Conservation (phyloP, 1,284 basidiomycete genomes). For the Rhizoctonia solani region DNA sequence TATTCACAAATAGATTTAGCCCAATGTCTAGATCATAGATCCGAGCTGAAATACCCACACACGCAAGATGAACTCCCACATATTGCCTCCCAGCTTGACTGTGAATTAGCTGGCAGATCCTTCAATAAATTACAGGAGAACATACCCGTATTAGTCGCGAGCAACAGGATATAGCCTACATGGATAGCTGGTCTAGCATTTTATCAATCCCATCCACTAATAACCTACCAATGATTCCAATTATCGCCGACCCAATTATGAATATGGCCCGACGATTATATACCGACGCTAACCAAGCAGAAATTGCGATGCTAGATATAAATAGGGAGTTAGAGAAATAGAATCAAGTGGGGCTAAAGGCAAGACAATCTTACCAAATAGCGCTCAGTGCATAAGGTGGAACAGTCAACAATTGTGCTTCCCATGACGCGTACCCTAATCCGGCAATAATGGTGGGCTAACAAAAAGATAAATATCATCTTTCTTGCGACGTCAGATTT, state of each 20-base stretch:
- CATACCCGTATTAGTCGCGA: conserved; percentile 56
- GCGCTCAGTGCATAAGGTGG: conserved; percentile 61
- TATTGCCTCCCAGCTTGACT: conserved; percentile 58
- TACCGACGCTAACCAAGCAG: conserved; percentile 57
- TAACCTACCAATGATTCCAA: conserved; percentile 61
- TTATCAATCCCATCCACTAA: not conserved
- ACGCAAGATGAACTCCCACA: conserved; percentile 60
- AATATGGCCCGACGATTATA: conserved; percentile 58
- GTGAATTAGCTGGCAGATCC: conserved; percentile 1
- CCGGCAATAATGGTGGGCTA: conserved; percentile 65
- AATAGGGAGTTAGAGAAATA: conserved; percentile 39
- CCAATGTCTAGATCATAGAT: not conserved
- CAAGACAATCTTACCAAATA: conserved; percentile 41
- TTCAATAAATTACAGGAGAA: conserved; percentile 14
- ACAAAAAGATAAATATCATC: not conserved
- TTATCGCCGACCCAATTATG: conserved; percentile 57
- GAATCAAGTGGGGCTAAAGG: conserved; percentile 40
- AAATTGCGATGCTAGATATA: conserved; percentile 41
- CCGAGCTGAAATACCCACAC: conserved; percentile 1
- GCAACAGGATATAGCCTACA: conserved; percentile 63
- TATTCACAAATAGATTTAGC: conserved; percentile 41
- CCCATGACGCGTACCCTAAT: conserved; percentile 61
- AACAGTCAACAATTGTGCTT: conserved; percentile 66
- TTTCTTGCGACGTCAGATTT: not conserved
- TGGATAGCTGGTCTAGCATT: not conserved